phyloP scores from a whole-genome alignment of 2,329 filamentous ascomycete genomes.

The Cercospora berteroae region DNA sequence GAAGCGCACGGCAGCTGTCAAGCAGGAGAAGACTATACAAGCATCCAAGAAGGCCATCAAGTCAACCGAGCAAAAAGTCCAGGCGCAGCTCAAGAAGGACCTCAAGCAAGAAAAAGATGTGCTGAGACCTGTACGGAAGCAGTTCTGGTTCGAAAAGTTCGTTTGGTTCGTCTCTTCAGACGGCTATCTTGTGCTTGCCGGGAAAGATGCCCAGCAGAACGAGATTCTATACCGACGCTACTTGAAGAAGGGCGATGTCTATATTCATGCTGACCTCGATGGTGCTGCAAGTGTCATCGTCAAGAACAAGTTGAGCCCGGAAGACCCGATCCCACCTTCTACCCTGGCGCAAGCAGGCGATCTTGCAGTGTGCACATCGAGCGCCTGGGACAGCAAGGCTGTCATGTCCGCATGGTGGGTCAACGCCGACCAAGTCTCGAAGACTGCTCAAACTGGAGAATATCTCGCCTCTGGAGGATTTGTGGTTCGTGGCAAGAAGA shows the following conservation, averaged over 20 bases:
- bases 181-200: slow-evolving; percentile 84
- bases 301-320: slow-evolving; percentile 77
- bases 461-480: slow-evolving; percentile 78
- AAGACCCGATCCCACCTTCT: slow-evolving; percentile 85
- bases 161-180: slow-evolving; percentile 93
- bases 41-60: slow-evolving; percentile 82
- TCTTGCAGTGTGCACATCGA: slow-evolving; percentile 78
- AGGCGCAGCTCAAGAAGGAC: slow-evolving; percentile 78
- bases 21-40: slow-evolving; percentile 80
- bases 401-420: slow-evolving; percentile 98
- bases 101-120: slow-evolving; percentile 90
- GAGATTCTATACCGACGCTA: slow-evolving; percentile 88
- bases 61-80: slow-evolving; percentile 85
- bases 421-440: slow-evolving; percentile 82
- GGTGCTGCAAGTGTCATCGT: slow-evolving; percentile 84
- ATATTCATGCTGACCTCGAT: slow-evolving; percentile 84
- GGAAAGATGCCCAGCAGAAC: slow-evolving; percentile 83
- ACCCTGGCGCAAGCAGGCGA: slow-evolving; percentile 88
- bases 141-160: slow-evolving; percentile 97
- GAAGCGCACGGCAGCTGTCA: slow-evolving; percentile 76
- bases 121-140: slow-evolving; percentile 75
- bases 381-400: slow-evolving; percentile 94
- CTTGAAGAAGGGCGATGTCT: slow-evolving; percentile 84
- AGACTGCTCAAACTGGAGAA: slow-evolving; percentile 75
- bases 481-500: slow-evolving; percentile 80